Evolutionary conservation across 768 basidiomycete species (phyloP), one percentile per base, ranked within the genome.

Genomic region (Sarcodon aspratus): DNA sequence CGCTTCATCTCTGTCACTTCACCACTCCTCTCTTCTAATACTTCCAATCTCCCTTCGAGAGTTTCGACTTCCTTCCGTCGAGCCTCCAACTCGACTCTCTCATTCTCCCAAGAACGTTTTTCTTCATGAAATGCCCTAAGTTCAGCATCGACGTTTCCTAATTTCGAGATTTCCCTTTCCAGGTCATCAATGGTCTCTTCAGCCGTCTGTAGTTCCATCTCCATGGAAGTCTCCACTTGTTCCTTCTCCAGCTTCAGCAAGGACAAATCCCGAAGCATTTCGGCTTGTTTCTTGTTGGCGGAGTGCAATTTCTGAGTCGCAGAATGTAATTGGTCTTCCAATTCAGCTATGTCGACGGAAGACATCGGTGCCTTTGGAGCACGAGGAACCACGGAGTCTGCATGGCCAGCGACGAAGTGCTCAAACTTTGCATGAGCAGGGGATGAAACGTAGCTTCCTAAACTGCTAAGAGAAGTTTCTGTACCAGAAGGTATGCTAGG

Each of bases 371-470:
- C 68, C 67, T 37, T 66, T 57, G 56, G 51, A 6, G 46, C 38
- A 42, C 61, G 65, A 0, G 85, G 85, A 0, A 84, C 67, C 13
- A 85, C 66, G 5, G 85, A 75, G 40, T 80, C 74, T 3, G 75
- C 78, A 54, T 91, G 85, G 0, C 90, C 89, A 0, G 91, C 86
- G 54, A 91, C 91, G 47, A 92, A 70, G 66, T 91, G 88, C 48
- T 88, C 86, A 60, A 93, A 93, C 36, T 77, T 78, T 42, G 71
- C 73, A 27, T 69, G 66, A 17, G 66, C 63, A 27, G 72, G 71
- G 7, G 74, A 74, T 27, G 55, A 56, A 4, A 62, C 63, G 0
- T 78, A 75, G 27, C 6, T 27, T 15, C 9, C 13, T 17, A 27
- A 27, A 27, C 17, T 9, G 55, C 76, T 79, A 56, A 76, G 66